Conservation (phyloP, 2,329 filamentous ascomycete genomes). For the Akanthomyces uredinophilus region DNA sequence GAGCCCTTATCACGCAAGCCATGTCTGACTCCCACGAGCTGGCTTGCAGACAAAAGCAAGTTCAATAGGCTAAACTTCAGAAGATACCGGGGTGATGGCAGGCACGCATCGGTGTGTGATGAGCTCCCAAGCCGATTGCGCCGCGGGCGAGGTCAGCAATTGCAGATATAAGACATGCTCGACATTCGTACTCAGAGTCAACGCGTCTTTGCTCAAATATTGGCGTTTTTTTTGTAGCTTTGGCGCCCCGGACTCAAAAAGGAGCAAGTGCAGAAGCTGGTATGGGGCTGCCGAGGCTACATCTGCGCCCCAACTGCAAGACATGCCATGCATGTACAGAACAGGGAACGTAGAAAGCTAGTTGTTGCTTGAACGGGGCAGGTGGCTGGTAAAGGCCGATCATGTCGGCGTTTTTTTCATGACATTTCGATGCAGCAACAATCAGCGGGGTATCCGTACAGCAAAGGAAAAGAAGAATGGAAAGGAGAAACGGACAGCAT, state of each 20-base stretch:
- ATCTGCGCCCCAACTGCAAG: neutral
- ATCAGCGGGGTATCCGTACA: neutral
- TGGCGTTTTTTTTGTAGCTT: neutral
- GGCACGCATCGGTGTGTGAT: neutral
- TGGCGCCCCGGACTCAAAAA: neutral
- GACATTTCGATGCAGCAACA: neutral
- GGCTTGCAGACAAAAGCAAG: slow-evolving; percentile 2
- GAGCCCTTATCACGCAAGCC: slow-evolving; percentile 4
- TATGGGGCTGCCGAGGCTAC: neutral
- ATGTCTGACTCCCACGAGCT: slow-evolving; percentile 13
- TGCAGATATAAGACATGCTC: neutral
- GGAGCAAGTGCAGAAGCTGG: neutral
- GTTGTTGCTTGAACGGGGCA: neutral
- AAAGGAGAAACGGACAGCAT: neutral
- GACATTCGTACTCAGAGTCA: neutral
- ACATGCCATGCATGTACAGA: neutral
- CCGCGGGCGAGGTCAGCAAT: neutral
- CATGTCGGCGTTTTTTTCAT: neutral
- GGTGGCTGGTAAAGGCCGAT: slow-evolving; percentile 3
- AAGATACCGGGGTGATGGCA: neutral
- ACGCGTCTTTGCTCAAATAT: neutral
- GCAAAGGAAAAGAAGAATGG: too few species aligned
- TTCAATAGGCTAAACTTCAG: neutral
- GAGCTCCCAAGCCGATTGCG: neutral
- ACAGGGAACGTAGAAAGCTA: neutral